Percentiles rank a stretch among this genome's conserved stretches.
Conservation (phyloP, 345 rosid genomes). For the Corymbia maculata region DNA sequence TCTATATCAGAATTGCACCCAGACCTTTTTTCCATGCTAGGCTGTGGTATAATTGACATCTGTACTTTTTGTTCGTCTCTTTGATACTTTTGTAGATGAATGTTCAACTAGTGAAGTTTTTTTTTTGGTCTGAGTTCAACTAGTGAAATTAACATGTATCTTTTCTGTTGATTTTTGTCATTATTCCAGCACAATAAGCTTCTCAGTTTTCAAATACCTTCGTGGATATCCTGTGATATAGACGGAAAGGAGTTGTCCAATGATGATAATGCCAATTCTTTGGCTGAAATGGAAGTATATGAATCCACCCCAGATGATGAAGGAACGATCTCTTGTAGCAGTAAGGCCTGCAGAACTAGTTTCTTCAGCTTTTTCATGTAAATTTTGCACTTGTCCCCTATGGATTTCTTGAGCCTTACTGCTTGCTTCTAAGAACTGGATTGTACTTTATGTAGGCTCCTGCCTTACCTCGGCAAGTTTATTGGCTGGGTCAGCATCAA, state of each 20-base stretch:
- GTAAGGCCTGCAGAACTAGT: constrained; percentile 15
- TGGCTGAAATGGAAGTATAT: constrained; percentile 86
- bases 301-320: constrained; percentile 33
- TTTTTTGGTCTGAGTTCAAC: not conserved
- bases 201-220: constrained; percentile 57
- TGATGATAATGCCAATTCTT: constrained; percentile 46
- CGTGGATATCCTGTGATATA: constrained; percentile 80
- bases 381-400: too few species aligned
- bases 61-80: not conserved
- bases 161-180: not conserved
- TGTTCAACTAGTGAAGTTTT: not conserved
- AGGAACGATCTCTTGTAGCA: constrained; percentile 25
- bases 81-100: not conserved
- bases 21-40: not conserved
- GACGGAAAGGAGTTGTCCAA: constrained; percentile 51
- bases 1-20: not conserved
- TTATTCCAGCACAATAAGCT: constrained; percentile 71
- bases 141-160: not conserved
- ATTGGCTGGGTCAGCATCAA: constrained; percentile 34
- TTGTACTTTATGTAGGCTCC: constrained; percentile 26
- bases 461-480: constrained; percentile 34
- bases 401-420: not conserved
- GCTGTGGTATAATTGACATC: not conserved
- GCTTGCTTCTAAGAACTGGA: not conserved
- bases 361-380: not conserved